These are phyloP conservation scores for Phytophthora sp. DNA, from an alignment of 352 stramenopile genomes.

Conservation along the genomic window DNA sequence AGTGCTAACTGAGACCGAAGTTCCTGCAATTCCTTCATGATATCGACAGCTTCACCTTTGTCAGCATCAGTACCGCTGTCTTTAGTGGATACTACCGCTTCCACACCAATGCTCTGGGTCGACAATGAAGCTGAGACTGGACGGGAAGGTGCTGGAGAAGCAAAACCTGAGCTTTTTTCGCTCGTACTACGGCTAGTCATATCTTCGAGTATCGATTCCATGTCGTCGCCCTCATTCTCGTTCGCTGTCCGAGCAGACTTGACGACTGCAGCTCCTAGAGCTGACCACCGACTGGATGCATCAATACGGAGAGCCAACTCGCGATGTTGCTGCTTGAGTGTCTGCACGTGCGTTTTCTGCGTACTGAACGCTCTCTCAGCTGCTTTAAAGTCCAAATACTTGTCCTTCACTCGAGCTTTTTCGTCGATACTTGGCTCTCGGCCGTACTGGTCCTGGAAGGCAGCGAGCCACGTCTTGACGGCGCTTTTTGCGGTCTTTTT, in stretches of 20 bases:
- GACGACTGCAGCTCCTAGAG: slow-evolving; percentile 33
- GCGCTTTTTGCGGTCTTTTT: slow-evolving; percentile 62
- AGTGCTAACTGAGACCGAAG: slow-evolving; percentile 36
- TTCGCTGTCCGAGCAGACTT: slow-evolving; percentile 21
- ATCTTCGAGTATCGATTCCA: background rate
- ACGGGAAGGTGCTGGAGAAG: slow-evolving; percentile 11
- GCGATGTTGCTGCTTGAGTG: slow-evolving; percentile 58
- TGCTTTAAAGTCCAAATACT: slow-evolving; percentile 82
- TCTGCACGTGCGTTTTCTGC: slow-evolving; percentile 44
- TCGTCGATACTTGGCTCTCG: slow-evolving; percentile 78
- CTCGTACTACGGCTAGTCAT: slow-evolving; percentile 1
- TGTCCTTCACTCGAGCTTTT: slow-evolving; percentile 76
- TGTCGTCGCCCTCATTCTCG: background rate
- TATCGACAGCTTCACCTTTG: slow-evolving; percentile 14
- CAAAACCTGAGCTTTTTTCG: slow-evolving; percentile 17
- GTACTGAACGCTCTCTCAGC: slow-evolving; percentile 57
- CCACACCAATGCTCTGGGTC: slow-evolving; percentile 2
- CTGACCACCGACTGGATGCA: slow-evolving; percentile 55
- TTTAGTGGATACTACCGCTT: slow-evolving; percentile 17
- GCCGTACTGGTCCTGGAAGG: slow-evolving; percentile 54
- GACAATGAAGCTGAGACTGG: slow-evolving; percentile 1
- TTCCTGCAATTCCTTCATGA: slow-evolving; percentile 35
- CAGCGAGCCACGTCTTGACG: slow-evolving; percentile 73
- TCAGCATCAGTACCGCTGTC: slow-evolving; percentile 26
- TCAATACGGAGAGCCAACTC: slow-evolving; percentile 55